Evolutionary conservation across 2,329 filamentous ascomycete genomes (phyloP).

Genomic region (Clathrospora elynae): DNA sequence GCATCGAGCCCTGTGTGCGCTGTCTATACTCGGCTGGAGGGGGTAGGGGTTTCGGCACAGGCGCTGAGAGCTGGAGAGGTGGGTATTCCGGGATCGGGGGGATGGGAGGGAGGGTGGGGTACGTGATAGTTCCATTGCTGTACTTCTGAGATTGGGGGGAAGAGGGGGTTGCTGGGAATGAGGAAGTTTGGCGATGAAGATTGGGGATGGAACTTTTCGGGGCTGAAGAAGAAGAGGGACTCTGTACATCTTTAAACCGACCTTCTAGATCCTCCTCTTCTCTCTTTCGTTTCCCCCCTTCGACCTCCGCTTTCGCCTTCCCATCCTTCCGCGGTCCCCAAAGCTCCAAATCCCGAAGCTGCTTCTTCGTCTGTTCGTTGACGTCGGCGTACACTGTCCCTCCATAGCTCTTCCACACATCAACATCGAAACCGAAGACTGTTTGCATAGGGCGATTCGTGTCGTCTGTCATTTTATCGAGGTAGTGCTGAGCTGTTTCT

Average conservation of each 20-base stretch:
- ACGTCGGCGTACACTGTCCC: conserved; percentile 17
- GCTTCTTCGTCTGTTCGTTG: conserved; percentile 9
- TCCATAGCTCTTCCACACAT: conserved; percentile 11
- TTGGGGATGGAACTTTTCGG: too few species aligned
- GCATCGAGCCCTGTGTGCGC: conserved; percentile 2
- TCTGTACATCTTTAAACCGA: background rate
- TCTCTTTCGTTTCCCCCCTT: background rate
- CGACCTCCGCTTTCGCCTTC: background rate
- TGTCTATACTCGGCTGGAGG: background rate
- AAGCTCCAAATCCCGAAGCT: conserved; percentile 4
- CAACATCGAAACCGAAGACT: conserved; percentile 14
- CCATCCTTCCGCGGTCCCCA: conserved; percentile 3
- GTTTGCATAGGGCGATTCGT: conserved; percentile 6
- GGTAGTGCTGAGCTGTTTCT: conserved; percentile 5
- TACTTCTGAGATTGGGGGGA: too few species aligned
- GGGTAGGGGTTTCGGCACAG: background rate
- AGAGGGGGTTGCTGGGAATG: too few species aligned
- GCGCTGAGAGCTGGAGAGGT: background rate
- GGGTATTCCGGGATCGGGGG: background rate
- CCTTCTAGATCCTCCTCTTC: background rate
- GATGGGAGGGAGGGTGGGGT: background rate
- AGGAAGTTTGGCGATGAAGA: too few species aligned
- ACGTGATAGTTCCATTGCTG: background rate
- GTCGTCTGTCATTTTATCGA: conserved; percentile 16
- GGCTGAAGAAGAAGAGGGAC: too few species aligned